A percentile compares a stretch with the other conserved stretches of the same genome.
These are phyloP conservation scores for Umbelopsis isabellina DNA, from an alignment of 192 early-diverging fungal genomes.

Conservation along the genomic window DNA sequence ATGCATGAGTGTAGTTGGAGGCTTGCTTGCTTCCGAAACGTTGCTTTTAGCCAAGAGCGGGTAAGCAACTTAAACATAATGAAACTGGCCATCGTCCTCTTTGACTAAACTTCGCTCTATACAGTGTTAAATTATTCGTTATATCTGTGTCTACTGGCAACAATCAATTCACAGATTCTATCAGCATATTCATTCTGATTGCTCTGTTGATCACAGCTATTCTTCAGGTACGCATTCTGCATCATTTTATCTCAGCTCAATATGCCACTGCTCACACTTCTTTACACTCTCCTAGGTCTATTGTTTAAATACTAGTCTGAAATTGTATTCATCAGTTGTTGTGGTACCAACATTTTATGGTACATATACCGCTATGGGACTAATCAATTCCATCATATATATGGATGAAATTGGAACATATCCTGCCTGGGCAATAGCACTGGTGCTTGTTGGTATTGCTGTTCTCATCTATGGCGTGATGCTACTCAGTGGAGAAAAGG, in stretches of 20 bases:
- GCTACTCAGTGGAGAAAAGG: conserved; percentile 50
- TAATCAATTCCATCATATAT: conserved; percentile 64
- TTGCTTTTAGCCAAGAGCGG: conserved; percentile 62
- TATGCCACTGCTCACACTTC: background rate
- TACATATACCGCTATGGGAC: conserved; percentile 56
- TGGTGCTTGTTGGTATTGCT: conserved; percentile 56
- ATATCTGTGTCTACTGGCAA: conserved; percentile 38
- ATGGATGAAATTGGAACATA: conserved; percentile 54
- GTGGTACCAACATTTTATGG: conserved; percentile 66
- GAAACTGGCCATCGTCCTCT: no score
- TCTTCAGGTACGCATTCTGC: conserved; percentile 46
- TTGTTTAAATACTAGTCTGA: conserved; percentile 60
- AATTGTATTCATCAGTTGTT: conserved; percentile 58
- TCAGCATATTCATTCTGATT: conserved; percentile 56
- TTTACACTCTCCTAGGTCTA: conserved; percentile 46
- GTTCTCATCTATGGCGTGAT: conserved; percentile 57
- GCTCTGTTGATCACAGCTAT: conserved; percentile 54
- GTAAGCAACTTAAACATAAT: conserved; percentile 19
- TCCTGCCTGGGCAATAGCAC: conserved; percentile 49
- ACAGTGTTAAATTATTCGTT: conserved; percentile 47
- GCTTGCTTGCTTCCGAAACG: conserved; percentile 60
- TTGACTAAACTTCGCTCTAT: background rate
- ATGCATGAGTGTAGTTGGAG: conserved; percentile 58
- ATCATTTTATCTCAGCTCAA: background rate
- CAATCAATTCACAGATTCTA: conserved; percentile 58